These are phyloP conservation scores for Hanseniaspora valbyensis DNA, from an alignment of 805 yeast genomes.

Conservation along the genomic window DNA sequence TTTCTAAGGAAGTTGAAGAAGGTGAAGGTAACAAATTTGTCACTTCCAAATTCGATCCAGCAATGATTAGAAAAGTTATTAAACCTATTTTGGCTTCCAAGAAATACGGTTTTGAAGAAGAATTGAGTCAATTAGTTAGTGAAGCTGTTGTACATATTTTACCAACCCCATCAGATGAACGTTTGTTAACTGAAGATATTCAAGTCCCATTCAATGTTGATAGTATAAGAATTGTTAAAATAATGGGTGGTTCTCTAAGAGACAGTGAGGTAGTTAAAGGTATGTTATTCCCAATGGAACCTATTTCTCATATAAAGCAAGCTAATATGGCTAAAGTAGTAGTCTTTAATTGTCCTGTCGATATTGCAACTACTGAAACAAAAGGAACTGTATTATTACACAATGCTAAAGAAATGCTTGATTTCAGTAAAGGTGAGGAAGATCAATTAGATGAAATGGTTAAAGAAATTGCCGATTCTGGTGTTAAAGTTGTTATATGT, in stretches of 20 bases:
- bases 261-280: slow-evolving; percentile 80
- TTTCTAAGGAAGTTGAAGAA: slow-evolving; percentile 48
- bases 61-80: slow-evolving; percentile 58
- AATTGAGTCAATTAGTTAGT: slow-evolving; percentile 63
- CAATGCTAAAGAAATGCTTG: slow-evolving; percentile 93
- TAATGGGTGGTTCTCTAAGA: slow-evolving; percentile 78
- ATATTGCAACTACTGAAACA: slow-evolving; percentile 92
- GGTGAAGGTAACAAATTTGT: slow-evolving; percentile 14
- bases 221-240: slow-evolving; percentile 86
- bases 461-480: slow-evolving; percentile 70
- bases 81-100: slow-evolving; percentile 86
- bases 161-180: slow-evolving; percentile 36
- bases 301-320: slow-evolving; percentile 80
- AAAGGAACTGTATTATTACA: slow-evolving; percentile 94
- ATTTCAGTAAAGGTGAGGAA: slow-evolving; percentile 93
- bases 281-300: slow-evolving; percentile 95
- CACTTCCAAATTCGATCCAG: slow-evolving; percentile 38
- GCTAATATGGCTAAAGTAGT: slow-evolving; percentile 66
- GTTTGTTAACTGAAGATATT: slow-evolving; percentile 14
- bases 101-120: slow-evolving; percentile 79
- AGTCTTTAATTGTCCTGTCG: slow-evolving; percentile 86
- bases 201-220: slow-evolving; percentile 64
- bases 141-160: slow-evolving; percentile 73
- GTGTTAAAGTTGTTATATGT: slow-evolving; percentile 82
- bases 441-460: slow-evolving; percentile 78